These are phyloP conservation scores for Cicer arietinum DNA, from an alignment of 306 rosid species.

Conservation along the genomic window DNA sequence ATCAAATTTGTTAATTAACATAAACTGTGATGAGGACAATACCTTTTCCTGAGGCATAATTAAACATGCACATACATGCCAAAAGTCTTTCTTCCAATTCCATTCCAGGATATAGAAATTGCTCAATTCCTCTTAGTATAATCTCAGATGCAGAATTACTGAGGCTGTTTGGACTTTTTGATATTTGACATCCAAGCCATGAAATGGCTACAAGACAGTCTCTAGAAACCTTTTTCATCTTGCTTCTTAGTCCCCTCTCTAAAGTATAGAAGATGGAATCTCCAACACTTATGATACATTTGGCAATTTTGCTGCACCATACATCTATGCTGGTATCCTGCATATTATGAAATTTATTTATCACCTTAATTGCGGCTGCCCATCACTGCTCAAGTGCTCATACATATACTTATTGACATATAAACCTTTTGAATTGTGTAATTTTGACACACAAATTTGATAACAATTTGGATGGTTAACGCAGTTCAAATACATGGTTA, in stretches of 20 bases:
- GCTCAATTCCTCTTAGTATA: conserved; percentile 66
- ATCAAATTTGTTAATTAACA: conserved; percentile 19
- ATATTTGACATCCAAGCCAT: conserved; percentile 83
- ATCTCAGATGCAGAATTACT: conserved; percentile 68
- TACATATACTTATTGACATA: conserved; percentile 22
- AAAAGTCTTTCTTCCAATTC: conserved; percentile 81
- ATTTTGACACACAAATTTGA: too few species aligned
- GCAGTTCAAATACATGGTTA: too few species aligned
- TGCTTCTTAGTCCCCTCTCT: conserved; percentile 68
- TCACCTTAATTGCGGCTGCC: conserved; percentile 11
- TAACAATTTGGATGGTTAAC: too few species aligned
- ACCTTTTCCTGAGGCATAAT: conserved; percentile 85
- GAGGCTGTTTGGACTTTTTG: conserved; percentile 60
- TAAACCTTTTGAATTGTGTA: background rate
- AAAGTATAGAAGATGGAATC: conserved; percentile 65
- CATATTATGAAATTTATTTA: conserved; percentile 44
- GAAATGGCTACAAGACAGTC: conserved; percentile 68
- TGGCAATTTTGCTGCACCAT: conserved; percentile 72
- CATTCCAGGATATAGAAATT: conserved; percentile 75
- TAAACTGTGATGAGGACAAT: conserved; percentile 28
- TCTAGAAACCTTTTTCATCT: conserved; percentile 63
- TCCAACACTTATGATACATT: conserved; percentile 58
- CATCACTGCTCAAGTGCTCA: background rate
- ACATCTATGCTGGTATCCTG: conserved; percentile 73
- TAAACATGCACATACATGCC: conserved; percentile 75